Base-by-base conservation (phyloP, 1,139 yeast species). In the Candida gigantensis region DNA sequence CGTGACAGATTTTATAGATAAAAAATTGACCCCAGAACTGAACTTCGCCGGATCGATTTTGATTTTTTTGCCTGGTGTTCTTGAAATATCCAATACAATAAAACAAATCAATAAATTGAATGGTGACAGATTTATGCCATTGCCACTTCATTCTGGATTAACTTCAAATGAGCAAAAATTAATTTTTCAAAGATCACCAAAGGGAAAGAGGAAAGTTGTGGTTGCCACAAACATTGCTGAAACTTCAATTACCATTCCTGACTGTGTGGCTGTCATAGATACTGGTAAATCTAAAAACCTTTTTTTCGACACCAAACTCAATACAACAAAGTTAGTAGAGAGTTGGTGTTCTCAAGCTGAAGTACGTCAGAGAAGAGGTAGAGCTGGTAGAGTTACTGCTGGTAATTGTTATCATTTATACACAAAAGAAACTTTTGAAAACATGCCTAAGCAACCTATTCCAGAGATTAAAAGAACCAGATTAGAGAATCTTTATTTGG, bases 361-460 rank as follows among this genome's bases (percentile, higher is more conserved):
- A 53, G 82, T 84, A n/a, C 77, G 80, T 28, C 98, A 92, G 60
- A 76, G 98, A 62, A 72, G 96, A 55, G 98, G 98, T 56, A 86
- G 98, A 69, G 94, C 97, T n/a, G 98, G 98, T 45, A 92, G 98
- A 75, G 89, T 90, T 11, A 76, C 82, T 18, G 72, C 71, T 20
- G 98, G 98, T 42, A 68, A 68, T 9, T 89, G 97, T 45, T 92
- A 80, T 61, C 90, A 86, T 53, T 58, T 92, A 32, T 92, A 79
- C 58, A 83, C 97, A 0, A 62, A 66, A 37, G 77, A 75, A 2
- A 74, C 85, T 0, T 81, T 79, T 47, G 58, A 61, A 1, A 53
- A 60, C 4, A 84, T 89, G 94, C 62, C 74, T 8, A 64, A 72
- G 1, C 82, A 84, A 45, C 96, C 96, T 1, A 70, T 84, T 12